Conservation (phyloP, 2,329 filamentous ascomycete genomes). For the Aureobasidium zeae region DNA sequence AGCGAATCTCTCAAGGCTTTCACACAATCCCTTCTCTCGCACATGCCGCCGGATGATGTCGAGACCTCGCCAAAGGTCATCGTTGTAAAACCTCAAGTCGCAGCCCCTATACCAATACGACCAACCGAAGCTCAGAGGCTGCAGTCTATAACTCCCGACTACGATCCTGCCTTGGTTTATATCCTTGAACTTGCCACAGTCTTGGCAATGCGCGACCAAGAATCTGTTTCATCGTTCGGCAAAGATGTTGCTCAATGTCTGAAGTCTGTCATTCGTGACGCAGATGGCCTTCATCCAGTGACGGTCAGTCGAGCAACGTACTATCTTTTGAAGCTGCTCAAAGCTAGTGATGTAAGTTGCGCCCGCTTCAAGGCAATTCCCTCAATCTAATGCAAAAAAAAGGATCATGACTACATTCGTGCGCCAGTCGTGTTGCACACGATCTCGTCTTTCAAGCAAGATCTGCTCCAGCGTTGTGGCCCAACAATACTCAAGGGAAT, state of each 20-base stretch:
- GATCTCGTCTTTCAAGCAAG: conserved; percentile 77
- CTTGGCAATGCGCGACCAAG: conserved; percentile 64
- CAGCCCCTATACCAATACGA: conserved; percentile 49
- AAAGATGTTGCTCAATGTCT: conserved; percentile 71
- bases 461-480: conserved; percentile 66
- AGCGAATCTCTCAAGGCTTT: conserved; percentile 50
- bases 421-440: conserved; percentile 85
- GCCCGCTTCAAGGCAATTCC: too few species aligned
- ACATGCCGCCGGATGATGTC: conserved; percentile 67
- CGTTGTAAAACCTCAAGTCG: conserved; percentile 76
- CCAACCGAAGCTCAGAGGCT: conserved; percentile 52
- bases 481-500: conserved; percentile 70
- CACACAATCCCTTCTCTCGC: conserved; percentile 64
- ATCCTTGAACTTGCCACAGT: conserved; percentile 85
- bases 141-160: conserved; percentile 51
- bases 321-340: conserved; percentile 74
- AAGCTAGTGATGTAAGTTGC: conserved; percentile 76
- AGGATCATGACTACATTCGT: conserved; percentile 86
- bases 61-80: conserved; percentile 68
- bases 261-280: conserved; percentile 73
- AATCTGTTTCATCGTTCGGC: conserved; percentile 63
- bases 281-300: conserved; percentile 69
- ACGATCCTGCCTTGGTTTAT: conserved; percentile 81
- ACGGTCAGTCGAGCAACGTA: conserved; percentile 75
- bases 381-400: too few species aligned